Evolutionary conservation across 352 stramenopile species (phyloP), one percentile per base, ranked within the genome.

Genomic region (Pythium rishiriense): DNA sequence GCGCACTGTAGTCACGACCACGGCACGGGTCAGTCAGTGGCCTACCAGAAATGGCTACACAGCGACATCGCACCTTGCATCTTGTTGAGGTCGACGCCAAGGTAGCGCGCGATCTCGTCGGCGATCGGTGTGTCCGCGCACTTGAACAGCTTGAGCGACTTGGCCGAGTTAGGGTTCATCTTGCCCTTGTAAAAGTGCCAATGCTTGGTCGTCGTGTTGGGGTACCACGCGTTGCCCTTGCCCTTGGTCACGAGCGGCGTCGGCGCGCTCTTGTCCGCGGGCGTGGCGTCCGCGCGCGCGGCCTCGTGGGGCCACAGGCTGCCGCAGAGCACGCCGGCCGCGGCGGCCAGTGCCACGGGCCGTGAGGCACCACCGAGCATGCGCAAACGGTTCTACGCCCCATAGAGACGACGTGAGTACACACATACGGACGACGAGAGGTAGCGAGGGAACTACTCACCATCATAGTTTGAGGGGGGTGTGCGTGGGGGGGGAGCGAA

Each of bases 101-200:
- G 72, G 65, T 95, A 95, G 12, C 52, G 58, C 26, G 87, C 87
- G 50, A 95, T 94, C 63, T 95, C 87, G 60, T 94, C 83, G 5
- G 87, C 87, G 62, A 95, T 92, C 29, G 87, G 87, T 61, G 85
- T 94, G 25, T 94, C 87, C 15, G 83, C 82, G 68, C 84, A 91
- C 79, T 94, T 94, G 70, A 95, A 95, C n/a, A 95, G 76, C 76
- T 91, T 92, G 69, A 95, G 81, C 58, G 83, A 89, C 73, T 94
- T 91, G 73, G 80, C 80, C 21, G 86, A 79, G 62, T 76, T 77
- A 22, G 85, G 79, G 64, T 90, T 90, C 77, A 94, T 85, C 71
- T 94, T 95, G 50, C 87, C 87, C 58, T 81, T 83, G 78, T 95
- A 95, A 51, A 94, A 94, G 66, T 95, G 84, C 87, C 87, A 95